Evolutionary conservation across 148 eudicot species (phyloP), one percentile per base, ranked within the genome.

Genomic region (Polygonum maritimum): DNA sequence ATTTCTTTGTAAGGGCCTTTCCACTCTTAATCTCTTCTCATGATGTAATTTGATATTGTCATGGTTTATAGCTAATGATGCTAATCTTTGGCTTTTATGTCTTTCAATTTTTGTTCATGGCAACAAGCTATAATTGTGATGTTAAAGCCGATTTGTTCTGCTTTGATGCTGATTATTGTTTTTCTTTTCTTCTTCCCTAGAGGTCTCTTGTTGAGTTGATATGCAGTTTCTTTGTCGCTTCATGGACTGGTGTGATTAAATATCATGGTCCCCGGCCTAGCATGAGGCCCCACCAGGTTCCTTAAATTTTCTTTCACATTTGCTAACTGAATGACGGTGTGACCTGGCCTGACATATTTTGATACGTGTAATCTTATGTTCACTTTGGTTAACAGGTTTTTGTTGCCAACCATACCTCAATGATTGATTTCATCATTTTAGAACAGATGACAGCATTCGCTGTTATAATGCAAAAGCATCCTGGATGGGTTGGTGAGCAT

Each of bases 361-460:
- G 51, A 7, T 71, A 16, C 13, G 13, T 57, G 48, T 75, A 38
- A 33, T 22, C 35, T 22, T 40, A 49, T 47, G 2, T 57, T 4
- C 21, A 74, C 69, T 40, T 22, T 58, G 36, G 49, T 22, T 2
- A 15, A 71, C 91, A 96, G 99, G 97, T 96, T 67, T 96, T 92
- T 82, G 99, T 96, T 79, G 91, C 97, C 67, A 96, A 96, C 80
- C 98, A 96, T 76, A 96, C 99, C 40, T 96, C 99, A 74, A 92
- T 96, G 99, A 96, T 96, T 83, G 99, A 96, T 81, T 96, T 96
- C 86, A 87, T 96, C 73, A 83, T 96, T 74, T 87, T 96, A 76
- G 99, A 96, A 78, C 99, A 96, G 82, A 96, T 96, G 98, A 96
- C 98, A 84, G 97, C 99, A 82, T 96, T 96, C 83, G 99, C 98